These are phyloP conservation scores for Pharnaceum exiguum DNA, from an alignment of 148 eudicot species.

Conservation along the genomic window DNA sequence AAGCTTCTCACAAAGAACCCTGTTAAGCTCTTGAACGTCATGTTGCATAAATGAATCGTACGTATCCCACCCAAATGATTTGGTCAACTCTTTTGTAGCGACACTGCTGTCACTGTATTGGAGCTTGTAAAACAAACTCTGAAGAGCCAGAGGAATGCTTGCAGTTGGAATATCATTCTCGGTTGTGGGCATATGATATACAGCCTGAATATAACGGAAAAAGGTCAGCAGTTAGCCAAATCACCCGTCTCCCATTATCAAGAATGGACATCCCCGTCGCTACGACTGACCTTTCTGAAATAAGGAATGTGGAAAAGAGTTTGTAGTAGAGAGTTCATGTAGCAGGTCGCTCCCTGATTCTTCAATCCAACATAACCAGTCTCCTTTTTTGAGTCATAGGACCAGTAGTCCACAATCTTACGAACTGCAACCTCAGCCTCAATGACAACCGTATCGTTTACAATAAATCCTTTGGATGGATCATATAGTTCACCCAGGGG, in stretches of 20 bases:
- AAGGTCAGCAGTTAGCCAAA: slow-evolving; percentile 9
- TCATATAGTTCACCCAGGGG: slow-evolving; percentile 87
- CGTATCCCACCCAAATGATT: slow-evolving; percentile 96
- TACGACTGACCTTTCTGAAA: slow-evolving; percentile 72
- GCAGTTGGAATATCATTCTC: slow-evolving; percentile 88
- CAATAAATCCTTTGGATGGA: slow-evolving; percentile 69
- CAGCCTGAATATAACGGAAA: slow-evolving; percentile 50
- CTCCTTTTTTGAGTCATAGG: slow-evolving; percentile 91
- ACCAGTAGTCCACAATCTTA: slow-evolving; percentile 78
- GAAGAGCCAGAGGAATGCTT: slow-evolving; percentile 92
- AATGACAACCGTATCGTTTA: slow-evolving; percentile 69
- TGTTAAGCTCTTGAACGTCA: slow-evolving; percentile 94
- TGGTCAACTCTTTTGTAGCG: slow-evolving; percentile 90
- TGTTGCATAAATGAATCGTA: slow-evolving; percentile 97
- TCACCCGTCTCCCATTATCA: neutral
- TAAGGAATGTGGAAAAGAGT: slow-evolving; percentile 89
- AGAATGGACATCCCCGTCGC: neutral
- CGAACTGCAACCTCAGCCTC: slow-evolving; percentile 95
- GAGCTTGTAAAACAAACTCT: slow-evolving; percentile 89
- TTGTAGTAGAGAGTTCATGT: slow-evolving; percentile 96
- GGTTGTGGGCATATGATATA: slow-evolving; percentile 97
- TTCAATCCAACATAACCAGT: slow-evolving; percentile 95
- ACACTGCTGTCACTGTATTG: slow-evolving; percentile 89
- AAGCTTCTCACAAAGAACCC: slow-evolving; percentile 93
- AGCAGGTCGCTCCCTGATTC: slow-evolving; percentile 98